Percentiles rank a stretch among this genome's conserved stretches.
These are phyloP conservation scores for Kwoniella pini DNA, from an alignment of 768 basidiomycete genomes.

Conservation along the genomic window DNA sequence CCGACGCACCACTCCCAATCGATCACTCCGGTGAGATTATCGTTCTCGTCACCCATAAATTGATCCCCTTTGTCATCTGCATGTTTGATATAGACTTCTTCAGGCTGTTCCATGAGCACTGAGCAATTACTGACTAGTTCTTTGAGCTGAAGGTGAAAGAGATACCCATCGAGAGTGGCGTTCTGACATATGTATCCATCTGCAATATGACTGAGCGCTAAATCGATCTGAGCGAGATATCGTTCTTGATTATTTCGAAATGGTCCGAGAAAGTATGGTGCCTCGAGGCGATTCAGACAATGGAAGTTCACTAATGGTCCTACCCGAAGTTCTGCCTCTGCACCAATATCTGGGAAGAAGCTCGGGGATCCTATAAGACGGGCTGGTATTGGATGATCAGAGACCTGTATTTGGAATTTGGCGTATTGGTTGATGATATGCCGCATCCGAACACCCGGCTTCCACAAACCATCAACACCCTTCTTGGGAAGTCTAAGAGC, in stretches of 20 bases:
- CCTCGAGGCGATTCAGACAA: neutral
- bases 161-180: neutral
- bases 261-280: constrained; percentile 20
- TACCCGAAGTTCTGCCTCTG: neutral
- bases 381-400: neutral
- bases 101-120: neutral
- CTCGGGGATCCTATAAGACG: neutral
- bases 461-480: neutral
- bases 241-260: constrained; percentile 16
- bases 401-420: neutral
- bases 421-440: neutral
- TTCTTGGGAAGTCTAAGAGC: neutral
- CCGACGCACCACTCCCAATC: constrained; percentile 48
- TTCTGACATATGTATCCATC: neutral
- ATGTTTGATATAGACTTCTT: constrained; percentile 29
- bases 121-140: neutral
- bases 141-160: constrained; percentile 5
- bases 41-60: constrained; percentile 36
- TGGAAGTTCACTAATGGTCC: constrained; percentile 1
- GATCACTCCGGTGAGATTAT: constrained; percentile 39
- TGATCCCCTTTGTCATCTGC: constrained; percentile 43
- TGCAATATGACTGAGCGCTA: neutral
- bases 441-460: neutral
- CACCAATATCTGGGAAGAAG: neutral
- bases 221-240: constrained; percentile 13